Evolutionary conservation across 1,139 yeast genomes (phyloP), one percentile per base, ranked within the genome.

Genomic region (Kodamaea plutei): DNA sequence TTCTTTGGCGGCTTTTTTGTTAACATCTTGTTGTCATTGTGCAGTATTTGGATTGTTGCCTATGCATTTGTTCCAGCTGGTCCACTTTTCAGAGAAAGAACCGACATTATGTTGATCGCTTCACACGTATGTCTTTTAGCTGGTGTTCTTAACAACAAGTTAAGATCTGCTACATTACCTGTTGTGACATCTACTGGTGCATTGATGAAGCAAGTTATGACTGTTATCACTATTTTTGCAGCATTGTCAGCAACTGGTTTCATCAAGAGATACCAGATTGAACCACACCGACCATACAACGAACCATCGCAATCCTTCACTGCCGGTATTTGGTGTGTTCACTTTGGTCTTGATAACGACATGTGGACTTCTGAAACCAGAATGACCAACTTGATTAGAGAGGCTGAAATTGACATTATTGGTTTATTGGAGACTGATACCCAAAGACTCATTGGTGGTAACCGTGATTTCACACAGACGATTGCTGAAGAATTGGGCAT

Each of bases 41-140:
- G 84, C 9, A 91, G 89, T 56, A 95, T 91, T 30, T 91, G 97
- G 97, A 79, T 84, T 32, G 98, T 91, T 24, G 98, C 98, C 0
- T 91, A 91, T 56, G 98, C 98, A 0, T 91, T 91, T 61, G 98
- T 91, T 30, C 98, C 98, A 10, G 91, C 85, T 40, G 98, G 98
- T 4, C 81, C 81, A 51, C 44, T 84, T 16, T 66, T 91, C 35
- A 76, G 98, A 51, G 98, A 91, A 58, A 75, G 96, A 52, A 79
- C 91, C 4, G 95, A 88, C 55, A 56, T 84, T 25, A 75, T 91
- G 3, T 56, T 87, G 29, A 69, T 70, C 5, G 31, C 48, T 6
- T 56, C 71, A 1, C 55, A 51, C 24, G 44, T 64, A 4, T 72
- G 83, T 36, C 76, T 82, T 27, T 48, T 63, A 1, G 43, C 50